phyloP scores from a whole-genome alignment of 352 stramenopile species.

The Pythium folliculosum region DNA sequence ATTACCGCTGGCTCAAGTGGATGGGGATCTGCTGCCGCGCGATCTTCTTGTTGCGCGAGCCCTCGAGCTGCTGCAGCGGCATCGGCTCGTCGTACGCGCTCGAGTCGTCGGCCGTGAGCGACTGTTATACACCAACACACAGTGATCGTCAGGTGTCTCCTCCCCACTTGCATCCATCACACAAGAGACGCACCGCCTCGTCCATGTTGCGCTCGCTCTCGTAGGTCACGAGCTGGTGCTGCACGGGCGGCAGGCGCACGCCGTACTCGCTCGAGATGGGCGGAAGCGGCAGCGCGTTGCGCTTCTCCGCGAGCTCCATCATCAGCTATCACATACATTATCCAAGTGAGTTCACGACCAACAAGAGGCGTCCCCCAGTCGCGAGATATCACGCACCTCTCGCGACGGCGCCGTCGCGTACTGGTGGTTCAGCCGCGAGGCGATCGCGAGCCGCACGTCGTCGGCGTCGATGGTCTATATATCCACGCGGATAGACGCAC shows the following conservation, averaged over 20 bases:
- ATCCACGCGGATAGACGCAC: conserved; percentile 11
- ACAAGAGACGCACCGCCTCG: conserved; percentile 34
- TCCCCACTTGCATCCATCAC: too few species aligned
- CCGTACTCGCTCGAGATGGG: conserved; percentile 84
- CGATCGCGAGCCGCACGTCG: conserved; percentile 76
- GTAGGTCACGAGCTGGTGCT: conserved; percentile 73
- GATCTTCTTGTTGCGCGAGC: conserved; percentile 79
- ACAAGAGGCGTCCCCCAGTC: too few species aligned
- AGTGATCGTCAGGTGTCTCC: too few species aligned
- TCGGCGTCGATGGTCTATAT: conserved; percentile 67
- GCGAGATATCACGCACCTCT: conserved; percentile 53
- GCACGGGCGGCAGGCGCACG: conserved; percentile 65
- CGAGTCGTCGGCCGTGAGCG: conserved; percentile 22
- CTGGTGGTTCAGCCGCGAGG: conserved; percentile 77
- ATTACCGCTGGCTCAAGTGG: conserved; percentile 42
- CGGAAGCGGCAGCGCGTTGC: conserved; percentile 75
- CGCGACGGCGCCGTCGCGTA: conserved; percentile 73
- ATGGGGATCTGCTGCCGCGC: conserved; percentile 66
- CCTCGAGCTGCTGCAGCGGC: conserved; percentile 49
- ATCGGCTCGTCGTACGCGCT: conserved; percentile 36
- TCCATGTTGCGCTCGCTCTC: conserved; percentile 59
- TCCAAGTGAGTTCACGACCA: too few species aligned
- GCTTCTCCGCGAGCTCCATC: conserved; percentile 87
- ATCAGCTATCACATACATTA: conserved; percentile 48
- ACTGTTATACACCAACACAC: not conserved